A percentile compares a stretch with the other conserved stretches of the same genome.
phyloP scores from a whole-genome alignment of 305 asterid species.

The Rubia tinctorum region DNA sequence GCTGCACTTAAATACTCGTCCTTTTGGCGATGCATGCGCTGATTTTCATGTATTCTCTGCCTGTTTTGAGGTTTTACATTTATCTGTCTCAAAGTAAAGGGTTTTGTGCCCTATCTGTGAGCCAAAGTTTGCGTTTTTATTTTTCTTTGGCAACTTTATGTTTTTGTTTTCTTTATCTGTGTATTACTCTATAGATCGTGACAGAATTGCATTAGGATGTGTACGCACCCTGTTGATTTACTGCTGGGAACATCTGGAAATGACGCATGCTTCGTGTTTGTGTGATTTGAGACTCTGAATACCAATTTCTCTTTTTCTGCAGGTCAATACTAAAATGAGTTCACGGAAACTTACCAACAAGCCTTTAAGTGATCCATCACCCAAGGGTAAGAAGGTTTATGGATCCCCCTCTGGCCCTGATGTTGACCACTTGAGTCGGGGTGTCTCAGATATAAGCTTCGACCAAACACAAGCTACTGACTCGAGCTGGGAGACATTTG shows the following conservation, averaged over 20 bases:
- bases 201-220: not conserved
- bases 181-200: not conserved
- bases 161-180: not conserved
- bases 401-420: constrained; percentile 24
- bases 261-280: not conserved
- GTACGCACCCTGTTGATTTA: not conserved
- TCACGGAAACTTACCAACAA: constrained; percentile 23
- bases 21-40: not conserved
- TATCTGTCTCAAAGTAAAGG: not conserved
- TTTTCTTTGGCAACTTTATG: not conserved
- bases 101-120: not conserved
- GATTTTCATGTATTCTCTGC: not conserved
- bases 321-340: constrained; percentile 40
- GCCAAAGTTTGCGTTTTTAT: not conserved
- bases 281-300: not conserved
- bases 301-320: not conserved
- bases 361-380: no score
- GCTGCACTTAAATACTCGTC: not conserved
- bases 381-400: constrained; percentile 19
- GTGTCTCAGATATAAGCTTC: constrained; percentile 38
- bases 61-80: no score
- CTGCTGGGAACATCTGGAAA: not conserved
- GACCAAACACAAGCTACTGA: constrained; percentile 24
- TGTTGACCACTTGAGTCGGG: constrained; percentile 33
- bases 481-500: constrained; percentile 78